Percentiles rank a stretch among this genome's conserved stretches.
phyloP scores from a whole-genome alignment of 352 stramenopile species.

The Phytophthora brassicae region DNA sequence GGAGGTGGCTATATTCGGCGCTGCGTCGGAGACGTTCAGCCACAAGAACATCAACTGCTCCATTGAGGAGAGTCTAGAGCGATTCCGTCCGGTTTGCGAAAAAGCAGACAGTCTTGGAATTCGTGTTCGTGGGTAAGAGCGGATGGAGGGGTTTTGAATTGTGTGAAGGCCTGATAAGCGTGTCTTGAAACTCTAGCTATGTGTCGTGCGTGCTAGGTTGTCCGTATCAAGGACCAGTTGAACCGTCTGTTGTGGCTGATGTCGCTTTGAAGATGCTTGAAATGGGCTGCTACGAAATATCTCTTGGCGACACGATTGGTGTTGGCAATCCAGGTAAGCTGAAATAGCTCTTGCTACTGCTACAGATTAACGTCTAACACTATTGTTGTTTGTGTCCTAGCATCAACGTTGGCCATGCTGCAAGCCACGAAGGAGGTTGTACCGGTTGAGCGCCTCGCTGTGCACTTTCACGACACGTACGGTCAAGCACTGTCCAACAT shows the following conservation, averaged over 20 bases:
- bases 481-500: slow-evolving; percentile 96
- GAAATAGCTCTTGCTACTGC: neutral
- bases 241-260: slow-evolving; percentile 78
- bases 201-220: slow-evolving; percentile 97
- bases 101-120: slow-evolving; percentile 79
- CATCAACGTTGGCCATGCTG: slow-evolving; percentile 83
- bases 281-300: slow-evolving; percentile 96
- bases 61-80: slow-evolving; percentile 94
- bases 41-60: slow-evolving; percentile 97
- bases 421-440: slow-evolving; percentile 75
- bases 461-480: slow-evolving; percentile 98
- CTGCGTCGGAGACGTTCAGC: slow-evolving; percentile 95
- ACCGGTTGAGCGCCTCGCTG: slow-evolving; percentile 86
- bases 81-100: slow-evolving; percentile 90
- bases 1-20: slow-evolving; percentile 96
- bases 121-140: slow-evolving; percentile 84
- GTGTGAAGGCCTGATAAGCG: too few relatives aligned
- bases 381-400: slow-evolving; percentile 27
- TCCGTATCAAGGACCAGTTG: slow-evolving; percentile 93
- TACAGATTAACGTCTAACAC: neutral
- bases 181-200: slow-evolving; percentile 60
- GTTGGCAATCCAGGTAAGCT: slow-evolving; percentile 83
- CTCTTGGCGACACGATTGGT: slow-evolving; percentile 93
- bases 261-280: slow-evolving; percentile 88
- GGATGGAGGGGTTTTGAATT: neutral